Conservation (phyloP, 2,329 filamentous ascomycete species). For the Pseudocercospora cruenta region DNA sequence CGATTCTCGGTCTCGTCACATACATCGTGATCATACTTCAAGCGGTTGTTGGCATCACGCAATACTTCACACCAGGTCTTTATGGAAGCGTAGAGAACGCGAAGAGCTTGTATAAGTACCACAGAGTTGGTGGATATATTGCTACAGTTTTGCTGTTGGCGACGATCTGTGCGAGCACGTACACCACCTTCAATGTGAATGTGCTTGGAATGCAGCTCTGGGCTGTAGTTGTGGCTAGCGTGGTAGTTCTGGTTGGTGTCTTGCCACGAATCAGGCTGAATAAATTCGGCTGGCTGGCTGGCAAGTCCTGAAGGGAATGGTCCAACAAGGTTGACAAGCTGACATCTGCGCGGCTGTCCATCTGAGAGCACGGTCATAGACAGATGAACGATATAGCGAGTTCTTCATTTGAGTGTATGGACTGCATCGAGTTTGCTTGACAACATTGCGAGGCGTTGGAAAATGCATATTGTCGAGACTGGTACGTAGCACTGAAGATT, state of each 20-base stretch:
- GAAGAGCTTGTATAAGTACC: slow-evolving; percentile 87
- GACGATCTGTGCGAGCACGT: slow-evolving; percentile 74
- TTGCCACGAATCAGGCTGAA: slow-evolving; percentile 77
- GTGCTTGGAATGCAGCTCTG: slow-evolving; percentile 75
- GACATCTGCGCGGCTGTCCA: not conserved
- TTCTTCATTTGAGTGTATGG: not conserved
- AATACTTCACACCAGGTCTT: slow-evolving; percentile 73
- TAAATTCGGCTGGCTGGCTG: slow-evolving; percentile 69
- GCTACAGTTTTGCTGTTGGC: slow-evolving; percentile 71
- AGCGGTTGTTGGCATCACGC: slow-evolving; percentile 76
- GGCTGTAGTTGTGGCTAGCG: slow-evolving; percentile 68
- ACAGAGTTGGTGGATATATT: slow-evolving; percentile 76
- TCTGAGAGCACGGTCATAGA: not conserved
- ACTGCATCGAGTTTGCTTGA: not conserved
- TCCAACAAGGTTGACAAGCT: not conserved
- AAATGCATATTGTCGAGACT: not conserved
- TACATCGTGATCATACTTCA: slow-evolving; percentile 73
- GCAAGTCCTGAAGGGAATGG: too few species aligned
- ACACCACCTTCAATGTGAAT: slow-evolving; percentile 73
- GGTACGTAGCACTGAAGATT: not conserved
- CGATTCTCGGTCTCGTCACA: slow-evolving; percentile 77
- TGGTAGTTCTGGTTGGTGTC: slow-evolving; percentile 71
- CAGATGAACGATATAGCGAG: too few species aligned
- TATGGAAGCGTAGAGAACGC: slow-evolving; percentile 81
- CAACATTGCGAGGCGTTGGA: not conserved